These are phyloP conservation scores for Halophytophthora polymorphica DNA, from an alignment of 352 stramenopile genomes.

Conservation along the genomic window DNA sequence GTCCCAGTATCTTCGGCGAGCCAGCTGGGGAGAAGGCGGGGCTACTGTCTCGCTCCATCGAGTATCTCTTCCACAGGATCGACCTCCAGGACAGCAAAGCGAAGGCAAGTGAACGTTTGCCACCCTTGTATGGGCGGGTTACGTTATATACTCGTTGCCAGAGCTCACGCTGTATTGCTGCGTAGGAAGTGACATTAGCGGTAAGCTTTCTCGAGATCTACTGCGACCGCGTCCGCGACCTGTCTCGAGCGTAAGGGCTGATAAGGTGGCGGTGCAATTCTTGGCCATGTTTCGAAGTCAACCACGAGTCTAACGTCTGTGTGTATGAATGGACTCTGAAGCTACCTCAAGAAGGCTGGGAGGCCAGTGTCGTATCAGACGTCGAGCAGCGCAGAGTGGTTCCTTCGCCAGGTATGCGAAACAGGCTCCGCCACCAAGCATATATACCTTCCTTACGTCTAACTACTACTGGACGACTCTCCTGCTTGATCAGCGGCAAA, in stretches of 20 bases:
- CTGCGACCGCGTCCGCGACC: slow-evolving; percentile 90
- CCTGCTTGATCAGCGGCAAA: slow-evolving; percentile 41
- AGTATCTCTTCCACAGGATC: slow-evolving; percentile 88
- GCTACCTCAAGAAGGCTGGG: slow-evolving; percentile 72
- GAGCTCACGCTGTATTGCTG: background rate
- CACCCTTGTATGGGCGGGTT: background rate
- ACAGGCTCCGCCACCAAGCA: background rate
- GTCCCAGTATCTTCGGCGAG: slow-evolving; percentile 85
- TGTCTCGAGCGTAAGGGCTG: slow-evolving; percentile 80
- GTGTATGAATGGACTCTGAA: slow-evolving; percentile 12
- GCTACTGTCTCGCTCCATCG: slow-evolving; percentile 86
- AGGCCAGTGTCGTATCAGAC: slow-evolving; percentile 71
- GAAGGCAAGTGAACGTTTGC: slow-evolving; percentile 27
- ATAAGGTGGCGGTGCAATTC: background rate
- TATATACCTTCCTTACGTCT: background rate
- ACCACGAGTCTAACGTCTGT: background rate
- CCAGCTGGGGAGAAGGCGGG: slow-evolving; percentile 72
- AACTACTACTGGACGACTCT: background rate
- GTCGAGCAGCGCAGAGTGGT: slow-evolving; percentile 80
- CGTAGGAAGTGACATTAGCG: slow-evolving; percentile 74
- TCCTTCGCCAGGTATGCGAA: slow-evolving; percentile 58
- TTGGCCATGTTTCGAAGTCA: background rate
- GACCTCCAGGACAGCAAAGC: slow-evolving; percentile 56
- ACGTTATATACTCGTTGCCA: background rate
- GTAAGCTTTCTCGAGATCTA: slow-evolving; percentile 95